phyloP scores from a whole-genome alignment of 129 eudicot genomes.

The Deinandra increscens region DNA sequence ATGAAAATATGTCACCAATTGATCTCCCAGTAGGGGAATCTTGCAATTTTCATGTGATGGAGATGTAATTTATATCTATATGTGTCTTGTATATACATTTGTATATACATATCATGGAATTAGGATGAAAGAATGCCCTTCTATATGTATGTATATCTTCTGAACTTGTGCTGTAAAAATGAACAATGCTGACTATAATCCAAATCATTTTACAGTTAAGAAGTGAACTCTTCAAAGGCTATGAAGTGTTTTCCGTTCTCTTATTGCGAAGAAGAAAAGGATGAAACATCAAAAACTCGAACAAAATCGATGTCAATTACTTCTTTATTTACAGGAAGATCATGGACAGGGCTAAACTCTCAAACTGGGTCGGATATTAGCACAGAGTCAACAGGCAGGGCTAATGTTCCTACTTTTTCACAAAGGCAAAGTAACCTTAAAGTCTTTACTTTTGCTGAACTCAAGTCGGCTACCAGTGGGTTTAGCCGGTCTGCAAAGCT shows the following conservation, averaged over 20 bases:
- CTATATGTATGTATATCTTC: not conserved
- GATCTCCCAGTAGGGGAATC: not conserved
- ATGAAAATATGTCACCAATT: not conserved
- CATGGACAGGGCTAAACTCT: constrained; percentile 66
- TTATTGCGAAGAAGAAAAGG: constrained; percentile 51
- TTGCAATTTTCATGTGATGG: not conserved
- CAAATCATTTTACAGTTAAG: constrained; percentile 8
- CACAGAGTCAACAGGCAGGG: constrained; percentile 56
- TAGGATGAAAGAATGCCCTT: not conserved
- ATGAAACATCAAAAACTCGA: constrained; percentile 47
- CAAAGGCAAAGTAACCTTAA: constrained; percentile 65
- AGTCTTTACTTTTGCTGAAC: constrained; percentile 69
- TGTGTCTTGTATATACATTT: not conserved
- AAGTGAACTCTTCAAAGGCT: constrained; percentile 26
- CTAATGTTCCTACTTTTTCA: constrained; percentile 47
- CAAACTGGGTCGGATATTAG: constrained; percentile 63
- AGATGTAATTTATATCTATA: not conserved
- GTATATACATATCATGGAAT: no score
- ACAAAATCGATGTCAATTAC: constrained; percentile 37
- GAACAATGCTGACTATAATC: constrained; percentile 12
- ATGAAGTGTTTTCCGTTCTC: constrained; percentile 70
- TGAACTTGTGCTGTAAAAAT: not conserved
- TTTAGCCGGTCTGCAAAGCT: constrained; percentile 78
- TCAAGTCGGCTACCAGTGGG: constrained; percentile 66
- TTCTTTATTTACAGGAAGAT: constrained; percentile 51